Evolutionary conservation across 2,329 filamentous ascomycete genomes (phyloP).

Genomic region (Blastomyces emzantsi): DNA sequence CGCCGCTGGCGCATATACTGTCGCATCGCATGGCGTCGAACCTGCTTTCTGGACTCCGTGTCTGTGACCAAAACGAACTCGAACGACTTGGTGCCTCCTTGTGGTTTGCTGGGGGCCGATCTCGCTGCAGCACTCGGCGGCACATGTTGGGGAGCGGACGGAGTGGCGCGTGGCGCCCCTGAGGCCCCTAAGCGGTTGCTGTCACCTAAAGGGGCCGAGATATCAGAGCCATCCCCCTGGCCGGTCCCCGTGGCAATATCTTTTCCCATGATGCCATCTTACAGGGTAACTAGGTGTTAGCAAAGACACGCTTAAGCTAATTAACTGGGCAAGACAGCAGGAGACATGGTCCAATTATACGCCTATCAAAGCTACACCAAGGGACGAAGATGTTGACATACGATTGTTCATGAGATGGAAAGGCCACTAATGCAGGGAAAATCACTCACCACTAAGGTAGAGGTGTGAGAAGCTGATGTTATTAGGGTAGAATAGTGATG

Average conservation of each 20-base stretch:
- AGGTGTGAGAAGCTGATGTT: background rate
- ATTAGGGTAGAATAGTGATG: background rate
- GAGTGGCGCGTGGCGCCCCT: conserved; percentile 7
- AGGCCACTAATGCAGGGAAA: background rate
- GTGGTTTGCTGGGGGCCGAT: background rate
- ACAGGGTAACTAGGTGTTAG: conserved; percentile 4
- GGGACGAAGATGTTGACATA: background rate
- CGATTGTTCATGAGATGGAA: background rate
- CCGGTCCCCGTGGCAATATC: conserved; percentile 13
- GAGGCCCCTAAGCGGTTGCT: background rate
- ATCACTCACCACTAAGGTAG: conserved; percentile 5
- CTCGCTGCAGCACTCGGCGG: conserved; percentile 7
- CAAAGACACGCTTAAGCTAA: conserved; percentile 1
- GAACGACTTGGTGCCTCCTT: conserved; percentile 21
- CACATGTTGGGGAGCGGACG: background rate
- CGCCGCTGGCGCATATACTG: conserved; percentile 29
- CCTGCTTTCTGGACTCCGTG: conserved; percentile 26
- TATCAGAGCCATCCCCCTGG: conserved; percentile 5
- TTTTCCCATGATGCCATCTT: conserved; percentile 26
- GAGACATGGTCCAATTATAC: background rate
- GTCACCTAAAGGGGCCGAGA: background rate
- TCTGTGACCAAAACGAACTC: conserved; percentile 29
- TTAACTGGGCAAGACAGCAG: background rate
- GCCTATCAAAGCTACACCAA: background rate
- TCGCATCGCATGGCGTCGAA: conserved; percentile 30